phyloP scores from a whole-genome alignment of 2,329 filamentous ascomycete genomes.

The Hirsutella thompsonii region DNA sequence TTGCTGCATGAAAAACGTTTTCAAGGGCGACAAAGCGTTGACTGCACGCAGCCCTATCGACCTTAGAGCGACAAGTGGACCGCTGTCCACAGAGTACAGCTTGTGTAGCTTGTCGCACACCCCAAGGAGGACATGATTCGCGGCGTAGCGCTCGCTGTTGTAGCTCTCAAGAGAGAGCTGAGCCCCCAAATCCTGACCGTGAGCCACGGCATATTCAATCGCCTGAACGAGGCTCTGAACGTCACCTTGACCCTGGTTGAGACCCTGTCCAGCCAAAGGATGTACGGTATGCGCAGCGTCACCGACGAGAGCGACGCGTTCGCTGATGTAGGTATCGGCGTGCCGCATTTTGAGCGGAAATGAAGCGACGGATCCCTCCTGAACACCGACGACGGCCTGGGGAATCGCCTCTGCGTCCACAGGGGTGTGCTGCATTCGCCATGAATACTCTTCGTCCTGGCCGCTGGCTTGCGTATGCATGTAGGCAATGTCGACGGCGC shows the following conservation, averaged over 20 bases:
- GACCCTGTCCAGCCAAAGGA: slow-evolving; percentile 83
- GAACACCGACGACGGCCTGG: slow-evolving; percentile 54
- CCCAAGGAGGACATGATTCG: slow-evolving; percentile 68
- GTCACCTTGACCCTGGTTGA: slow-evolving; percentile 89
- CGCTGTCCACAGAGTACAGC: slow-evolving; percentile 69
- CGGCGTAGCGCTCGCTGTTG: slow-evolving; percentile 64
- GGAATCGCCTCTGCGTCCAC: slow-evolving; percentile 45
- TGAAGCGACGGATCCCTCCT: slow-evolving; percentile 68
- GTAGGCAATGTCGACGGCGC: slow-evolving; percentile 66
- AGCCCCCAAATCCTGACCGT: slow-evolving; percentile 80
- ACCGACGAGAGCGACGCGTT: slow-evolving; percentile 83
- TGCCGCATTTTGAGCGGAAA: slow-evolving; percentile 89
- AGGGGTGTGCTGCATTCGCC: slow-evolving; percentile 64
- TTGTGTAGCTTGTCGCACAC: slow-evolving; percentile 87
- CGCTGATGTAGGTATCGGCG: slow-evolving; percentile 83
- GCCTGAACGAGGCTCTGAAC: slow-evolving; percentile 64
- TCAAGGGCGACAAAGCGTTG: slow-evolving; percentile 61
- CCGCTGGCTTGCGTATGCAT: slow-evolving; percentile 52
- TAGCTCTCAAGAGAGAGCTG: slow-evolving; percentile 71
- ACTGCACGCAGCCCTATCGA: slow-evolving; percentile 67
- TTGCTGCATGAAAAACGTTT: slow-evolving; percentile 75
- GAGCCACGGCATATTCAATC: slow-evolving; percentile 63
- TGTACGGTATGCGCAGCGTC: slow-evolving; percentile 94
- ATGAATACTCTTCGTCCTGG: slow-evolving; percentile 66
- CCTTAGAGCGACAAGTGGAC: slow-evolving; percentile 67